These are phyloP conservation scores for Lanmaoa rubissima DNA, from an alignment of 768 basidiomycete genomes.

Conservation along the genomic window DNA sequence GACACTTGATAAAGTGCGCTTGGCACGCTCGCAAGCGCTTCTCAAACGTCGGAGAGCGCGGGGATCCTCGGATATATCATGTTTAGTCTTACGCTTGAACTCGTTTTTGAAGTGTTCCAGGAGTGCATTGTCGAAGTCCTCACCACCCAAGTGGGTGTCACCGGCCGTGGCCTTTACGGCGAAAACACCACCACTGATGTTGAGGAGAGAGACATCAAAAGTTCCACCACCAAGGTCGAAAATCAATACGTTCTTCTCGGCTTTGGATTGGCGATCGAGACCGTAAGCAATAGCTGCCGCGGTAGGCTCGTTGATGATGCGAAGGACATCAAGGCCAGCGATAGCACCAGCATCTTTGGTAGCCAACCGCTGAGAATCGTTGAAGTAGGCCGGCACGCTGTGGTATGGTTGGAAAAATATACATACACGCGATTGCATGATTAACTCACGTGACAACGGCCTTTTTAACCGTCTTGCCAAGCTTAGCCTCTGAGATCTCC, in stretches of 20 bases:
- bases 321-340: conserved; percentile 97
- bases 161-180: conserved; percentile 99
- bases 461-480: conserved; percentile 97
- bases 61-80: conserved; percentile 94
- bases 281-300: conserved; percentile 99
- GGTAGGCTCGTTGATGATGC: conserved; percentile 99
- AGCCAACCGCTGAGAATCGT: conserved; percentile 98
- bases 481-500: conserved; percentile 98
- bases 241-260: conserved; percentile 97
- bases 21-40: conserved; percentile 98
- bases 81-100: conserved; percentile 97
- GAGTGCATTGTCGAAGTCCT: conserved; percentile 99
- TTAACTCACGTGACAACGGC: conserved; percentile 91
- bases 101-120: conserved; percentile 99
- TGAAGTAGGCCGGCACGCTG: conserved; percentile 98
- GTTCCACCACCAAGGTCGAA: conserved; percentile 99
- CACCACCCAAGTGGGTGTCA: conserved; percentile 99
- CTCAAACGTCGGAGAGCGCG: conserved; percentile 95
- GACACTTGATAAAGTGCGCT: conserved; percentile 97
- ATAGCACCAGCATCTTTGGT: conserved; percentile 99
- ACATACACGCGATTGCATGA: not conserved
- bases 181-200: conserved; percentile 97
- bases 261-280: conserved; percentile 91
- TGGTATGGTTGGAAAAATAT: conserved; percentile 1
- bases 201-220: conserved; percentile 98